phyloP scores from a whole-genome alignment of 306 rosid species.

The Medicago truncatula region DNA sequence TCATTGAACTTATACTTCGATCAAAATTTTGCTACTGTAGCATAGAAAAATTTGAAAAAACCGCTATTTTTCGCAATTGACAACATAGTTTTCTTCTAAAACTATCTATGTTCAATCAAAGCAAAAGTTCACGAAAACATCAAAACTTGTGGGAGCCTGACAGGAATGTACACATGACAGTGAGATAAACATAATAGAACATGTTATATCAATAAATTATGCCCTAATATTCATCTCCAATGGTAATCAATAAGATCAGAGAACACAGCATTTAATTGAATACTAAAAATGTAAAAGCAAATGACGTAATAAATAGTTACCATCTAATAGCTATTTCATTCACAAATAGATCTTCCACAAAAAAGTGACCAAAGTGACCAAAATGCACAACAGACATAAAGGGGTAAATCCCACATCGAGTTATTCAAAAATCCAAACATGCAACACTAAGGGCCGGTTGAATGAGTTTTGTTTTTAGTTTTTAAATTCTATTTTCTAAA shows the following conservation, averaged over 20 bases:
- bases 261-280: background rate
- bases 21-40: background rate
- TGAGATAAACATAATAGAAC: background rate
- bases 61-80: background rate
- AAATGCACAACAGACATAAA: background rate
- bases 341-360: background rate
- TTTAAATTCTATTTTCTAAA: too few relatives aligned
- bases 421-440: conserved; percentile 30
- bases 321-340: background rate
- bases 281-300: background rate
- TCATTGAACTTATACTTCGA: background rate
- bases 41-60: background rate
- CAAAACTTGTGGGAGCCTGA: background rate
- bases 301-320: background rate
- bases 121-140: conserved; percentile 15
- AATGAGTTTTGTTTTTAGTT: too few relatives aligned
- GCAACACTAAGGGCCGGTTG: background rate
- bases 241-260: conserved; percentile 6
- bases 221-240: background rate
- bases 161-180: conserved; percentile 7
- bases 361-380: too few relatives aligned
- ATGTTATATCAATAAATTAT: background rate
- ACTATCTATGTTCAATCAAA: background rate
- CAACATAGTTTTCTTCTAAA: background rate
- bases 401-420: background rate